These are phyloP conservation scores for Coleophoma cylindrospora DNA, from an alignment of 2,329 filamentous ascomycete species.

Conservation along the genomic window DNA sequence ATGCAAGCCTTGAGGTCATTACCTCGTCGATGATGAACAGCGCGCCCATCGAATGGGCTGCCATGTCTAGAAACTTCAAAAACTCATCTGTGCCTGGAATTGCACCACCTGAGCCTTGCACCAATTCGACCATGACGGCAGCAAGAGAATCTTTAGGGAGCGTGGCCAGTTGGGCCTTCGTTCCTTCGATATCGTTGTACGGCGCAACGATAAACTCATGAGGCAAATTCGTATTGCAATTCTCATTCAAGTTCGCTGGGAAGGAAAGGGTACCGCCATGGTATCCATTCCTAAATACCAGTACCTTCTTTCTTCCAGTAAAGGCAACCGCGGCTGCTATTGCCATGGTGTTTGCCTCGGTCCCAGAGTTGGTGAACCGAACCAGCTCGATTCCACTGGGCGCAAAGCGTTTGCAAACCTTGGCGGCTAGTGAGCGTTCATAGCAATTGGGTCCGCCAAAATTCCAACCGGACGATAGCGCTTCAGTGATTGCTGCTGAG, in stretches of 20 bases:
- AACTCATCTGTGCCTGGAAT: slow-evolving; percentile 34
- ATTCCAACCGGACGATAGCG: slow-evolving; percentile 43
- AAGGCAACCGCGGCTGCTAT: slow-evolving; percentile 32
- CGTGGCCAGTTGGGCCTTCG: slow-evolving; percentile 35
- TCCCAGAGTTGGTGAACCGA: slow-evolving; percentile 61
- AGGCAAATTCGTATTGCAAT: slow-evolving; percentile 13
- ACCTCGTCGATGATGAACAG: slow-evolving; percentile 69
- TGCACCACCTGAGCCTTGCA: slow-evolving; percentile 60
- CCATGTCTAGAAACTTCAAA: slow-evolving; percentile 11
- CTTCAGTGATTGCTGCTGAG: slow-evolving; percentile 36
- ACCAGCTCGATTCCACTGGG: slow-evolving; percentile 41
- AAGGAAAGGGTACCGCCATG: slow-evolving; percentile 32
- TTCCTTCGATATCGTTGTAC: slow-evolving; percentile 54
- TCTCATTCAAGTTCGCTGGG: slow-evolving; percentile 37
- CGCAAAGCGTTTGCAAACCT: slow-evolving; percentile 43
- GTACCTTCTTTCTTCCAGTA: slow-evolving; percentile 14
- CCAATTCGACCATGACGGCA: slow-evolving; percentile 56
- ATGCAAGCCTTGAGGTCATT: slow-evolving; percentile 57
- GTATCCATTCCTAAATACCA: slow-evolving; percentile 19
- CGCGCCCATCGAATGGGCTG: slow-evolving; percentile 33
- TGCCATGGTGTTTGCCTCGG: slow-evolving; percentile 59
- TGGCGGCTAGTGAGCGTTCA: slow-evolving; percentile 45
- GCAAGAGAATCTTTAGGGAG: slow-evolving; percentile 32
- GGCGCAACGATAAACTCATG: slow-evolving; percentile 40
- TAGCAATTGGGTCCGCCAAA: slow-evolving; percentile 46